Evolutionary conservation across 768 basidiomycete genomes (phyloP).

Genomic region (Tulasnella sp.): DNA sequence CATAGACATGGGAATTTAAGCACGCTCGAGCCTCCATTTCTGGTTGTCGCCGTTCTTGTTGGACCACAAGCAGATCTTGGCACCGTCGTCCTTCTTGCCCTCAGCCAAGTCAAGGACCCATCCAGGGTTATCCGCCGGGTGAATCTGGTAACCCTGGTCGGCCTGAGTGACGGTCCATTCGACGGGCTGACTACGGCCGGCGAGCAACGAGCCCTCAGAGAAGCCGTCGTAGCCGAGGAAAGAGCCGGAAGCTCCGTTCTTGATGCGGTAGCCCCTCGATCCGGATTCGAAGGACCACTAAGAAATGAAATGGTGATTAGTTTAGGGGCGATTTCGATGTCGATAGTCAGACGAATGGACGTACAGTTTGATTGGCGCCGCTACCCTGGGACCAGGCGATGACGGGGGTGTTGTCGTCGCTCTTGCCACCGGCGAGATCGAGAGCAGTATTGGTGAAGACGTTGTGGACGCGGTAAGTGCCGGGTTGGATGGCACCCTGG

Average conservation of each 20-base stretch:
- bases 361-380: constrained; percentile 18
- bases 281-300: constrained; percentile 12
- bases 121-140: background rate
- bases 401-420: background rate
- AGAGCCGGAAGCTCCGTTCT: constrained; percentile 20
- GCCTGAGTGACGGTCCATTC: constrained; percentile 25
- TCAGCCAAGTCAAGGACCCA: constrained; percentile 25
- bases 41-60: background rate
- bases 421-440: constrained; percentile 8
- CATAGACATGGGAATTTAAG: background rate
- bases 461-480: constrained; percentile 25
- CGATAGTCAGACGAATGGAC: background rate
- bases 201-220: background rate
- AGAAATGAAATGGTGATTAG: too few species aligned
- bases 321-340: background rate
- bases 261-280: constrained; percentile 1
- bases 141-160: constrained; percentile 8
- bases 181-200: background rate
- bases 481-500: constrained; percentile 7
- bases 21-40: background rate
- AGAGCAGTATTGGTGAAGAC: constrained; percentile 21
- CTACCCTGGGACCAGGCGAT: background rate
- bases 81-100: constrained; percentile 13
- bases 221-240: background rate
- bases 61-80: constrained; percentile 17